Conservation (phyloP, 1,284 basidiomycete genomes). For the Heterobasidion occidentale region DNA sequence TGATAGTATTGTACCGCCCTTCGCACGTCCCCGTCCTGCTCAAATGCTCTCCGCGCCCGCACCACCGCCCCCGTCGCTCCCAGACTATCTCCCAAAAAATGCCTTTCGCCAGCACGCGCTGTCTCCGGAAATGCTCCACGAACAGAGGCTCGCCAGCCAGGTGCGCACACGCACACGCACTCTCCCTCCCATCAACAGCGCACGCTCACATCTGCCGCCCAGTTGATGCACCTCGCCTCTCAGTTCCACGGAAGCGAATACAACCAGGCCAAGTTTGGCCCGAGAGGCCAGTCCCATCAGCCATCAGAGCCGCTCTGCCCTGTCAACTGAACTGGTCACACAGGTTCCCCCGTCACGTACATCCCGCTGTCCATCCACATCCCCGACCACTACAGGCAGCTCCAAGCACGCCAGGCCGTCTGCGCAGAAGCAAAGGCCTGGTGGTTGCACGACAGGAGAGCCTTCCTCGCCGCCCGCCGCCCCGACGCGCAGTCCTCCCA, state of each 20-base stretch:
- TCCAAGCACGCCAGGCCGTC: conserved; percentile 55
- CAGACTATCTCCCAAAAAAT: not conserved
- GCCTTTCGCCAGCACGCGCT: not conserved
- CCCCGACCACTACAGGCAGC: conserved; percentile 53
- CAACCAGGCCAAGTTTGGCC: conserved; percentile 69
- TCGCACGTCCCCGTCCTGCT: too few species aligned
- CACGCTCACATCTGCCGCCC: not conserved
- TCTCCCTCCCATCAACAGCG: not conserved
- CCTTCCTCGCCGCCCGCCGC: conserved; percentile 3
- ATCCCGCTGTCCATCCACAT: conserved; percentile 64
- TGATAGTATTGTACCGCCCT: too few species aligned
- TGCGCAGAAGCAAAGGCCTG: conserved; percentile 38
- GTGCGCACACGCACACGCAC: not conserved
- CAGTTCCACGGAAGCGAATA: conserved; percentile 81
- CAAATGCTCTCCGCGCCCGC: not conserved
- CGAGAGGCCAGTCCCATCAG: conserved; percentile 36
- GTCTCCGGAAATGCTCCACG: conserved; percentile 7
- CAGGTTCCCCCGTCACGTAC: conserved; percentile 55
- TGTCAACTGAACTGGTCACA: not conserved
- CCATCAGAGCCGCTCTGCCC: not conserved
- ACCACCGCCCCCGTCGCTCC: not conserved
- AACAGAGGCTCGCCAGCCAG: conserved; percentile 12
- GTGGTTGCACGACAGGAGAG: conserved; percentile 36
- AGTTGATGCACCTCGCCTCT: conserved; percentile 60
- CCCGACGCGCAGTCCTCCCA: conserved; percentile 1